Evolutionary conservation across 208 protist species (phyloP), one percentile per base, ranked within the genome.

Genomic region (Leishmania gerbilli): DNA sequence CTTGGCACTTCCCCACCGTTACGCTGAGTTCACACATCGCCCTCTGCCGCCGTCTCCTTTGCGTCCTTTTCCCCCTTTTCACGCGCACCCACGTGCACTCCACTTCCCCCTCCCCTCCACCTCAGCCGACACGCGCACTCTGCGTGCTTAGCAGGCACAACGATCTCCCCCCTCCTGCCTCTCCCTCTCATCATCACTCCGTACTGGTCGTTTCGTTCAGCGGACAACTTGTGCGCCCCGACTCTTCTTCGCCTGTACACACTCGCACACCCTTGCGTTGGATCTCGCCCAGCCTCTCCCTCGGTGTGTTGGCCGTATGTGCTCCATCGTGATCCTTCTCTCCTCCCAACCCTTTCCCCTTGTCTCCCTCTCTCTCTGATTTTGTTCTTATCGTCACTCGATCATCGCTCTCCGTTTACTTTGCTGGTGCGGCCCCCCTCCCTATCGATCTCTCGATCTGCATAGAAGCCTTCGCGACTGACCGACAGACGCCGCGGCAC

Each of bases 141-240:
- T 68, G 58, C 58, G 58, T 64, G 58, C 27, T 64, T 64, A 34
- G 58, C n/a, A 64, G 58, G 27, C 58, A 64, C 8, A 31, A 27
- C 58, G 11, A 58, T 58, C 27, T 8, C 31, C 27, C 11, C 11
- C 27, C 56, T 31, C 49, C 81, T 80, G 17, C 71, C 7, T 4
- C 7, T 17, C 6, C 56, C 56, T 62, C 56, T 64, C 21, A 19
- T 58, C 55, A 19, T 58, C 21, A 21, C 21, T 58, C 55, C 21
- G 55, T 27, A 34, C 27, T 64, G 58, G 15, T 34, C 8, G 27
- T 31, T 34, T 76, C n/a, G n/a, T 60, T 74, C 49, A 71, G 6
- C 58, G 58, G 74, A n/a, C 72, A 31, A 3, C 74, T 77, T 77
- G 82, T 80, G 21, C 75, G 79, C 84, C 58, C 58, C 19, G 58